Conservation (phyloP, 495 filamentous ascomycete genomes). For the Hyaloscypha hepaticicola region DNA sequence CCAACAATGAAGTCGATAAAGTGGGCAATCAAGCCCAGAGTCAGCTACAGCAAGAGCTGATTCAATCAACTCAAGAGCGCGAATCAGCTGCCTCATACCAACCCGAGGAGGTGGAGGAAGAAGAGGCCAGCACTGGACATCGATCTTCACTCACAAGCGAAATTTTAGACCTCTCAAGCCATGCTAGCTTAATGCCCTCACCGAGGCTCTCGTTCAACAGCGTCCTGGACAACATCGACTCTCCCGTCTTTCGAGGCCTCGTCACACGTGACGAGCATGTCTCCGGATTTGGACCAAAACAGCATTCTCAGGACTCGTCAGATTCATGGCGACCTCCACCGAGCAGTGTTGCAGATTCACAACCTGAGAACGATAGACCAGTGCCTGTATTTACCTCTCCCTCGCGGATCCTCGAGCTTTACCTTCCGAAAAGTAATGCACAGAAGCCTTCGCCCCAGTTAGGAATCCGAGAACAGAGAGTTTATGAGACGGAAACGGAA, state of each 20-base stretch:
- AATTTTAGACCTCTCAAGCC: background rate
- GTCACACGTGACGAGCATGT: background rate
- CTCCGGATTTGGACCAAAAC: background rate
- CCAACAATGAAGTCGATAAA: slow-evolving; percentile 1
- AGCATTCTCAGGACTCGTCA: slow-evolving; percentile 2
- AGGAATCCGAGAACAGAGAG: background rate
- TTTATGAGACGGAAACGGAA: background rate
- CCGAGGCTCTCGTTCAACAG: slow-evolving; percentile 45
- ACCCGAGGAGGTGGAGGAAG: slow-evolving; percentile 19
- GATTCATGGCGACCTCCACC: slow-evolving; percentile 45
- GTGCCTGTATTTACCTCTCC: slow-evolving; percentile 20
- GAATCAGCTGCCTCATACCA: slow-evolving; percentile 27
- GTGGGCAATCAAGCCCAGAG: slow-evolving; percentile 11
- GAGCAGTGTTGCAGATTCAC: slow-evolving; percentile 47
- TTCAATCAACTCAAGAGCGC: slow-evolving; percentile 9
- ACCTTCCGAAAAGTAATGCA: slow-evolving; percentile 20
- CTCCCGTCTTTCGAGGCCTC: slow-evolving; percentile 35
- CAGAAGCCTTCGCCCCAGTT: slow-evolving; percentile 1
- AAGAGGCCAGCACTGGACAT: slow-evolving; percentile 2
- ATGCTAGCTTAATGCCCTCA: slow-evolving; percentile 25
- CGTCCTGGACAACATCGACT: slow-evolving; percentile 44
- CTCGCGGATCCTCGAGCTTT: slow-evolving; percentile 33
- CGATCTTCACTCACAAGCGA: background rate
- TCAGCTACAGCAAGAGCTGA: slow-evolving; percentile 14
- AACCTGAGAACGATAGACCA: slow-evolving; percentile 39